A percentile compares a stretch with the other conserved stretches of the same genome.
These are phyloP conservation scores for Sutorius australiensis DNA, from an alignment of 768 basidiomycete species.

Conservation along the genomic window DNA sequence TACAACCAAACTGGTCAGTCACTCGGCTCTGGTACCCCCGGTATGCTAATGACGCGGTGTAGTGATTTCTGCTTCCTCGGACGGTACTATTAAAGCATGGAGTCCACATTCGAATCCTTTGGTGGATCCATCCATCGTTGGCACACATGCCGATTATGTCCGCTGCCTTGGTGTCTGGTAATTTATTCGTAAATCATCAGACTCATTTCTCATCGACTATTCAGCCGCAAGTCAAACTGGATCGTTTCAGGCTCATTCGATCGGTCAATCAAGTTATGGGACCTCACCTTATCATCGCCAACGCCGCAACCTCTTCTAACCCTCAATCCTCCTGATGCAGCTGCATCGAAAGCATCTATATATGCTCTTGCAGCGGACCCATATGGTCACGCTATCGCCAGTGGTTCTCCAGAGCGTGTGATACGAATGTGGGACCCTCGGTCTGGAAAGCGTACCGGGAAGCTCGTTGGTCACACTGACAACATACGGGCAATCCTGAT, in stretches of 20 bases:
- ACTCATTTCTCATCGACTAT: conserved; percentile 11
- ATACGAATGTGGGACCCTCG: conserved; percentile 93
- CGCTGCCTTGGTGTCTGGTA: conserved; percentile 75
- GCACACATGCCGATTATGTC: conserved; percentile 82
- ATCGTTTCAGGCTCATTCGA: conserved; percentile 94
- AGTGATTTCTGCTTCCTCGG: conserved; percentile 94
- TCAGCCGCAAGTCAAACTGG: conserved; percentile 78
- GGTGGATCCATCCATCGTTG: conserved; percentile 63
- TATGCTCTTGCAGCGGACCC: conserved; percentile 81
- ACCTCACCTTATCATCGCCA: conserved; percentile 49
- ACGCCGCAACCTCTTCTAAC: conserved; percentile 55
- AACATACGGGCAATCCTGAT: conserved; percentile 89
- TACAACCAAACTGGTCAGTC: conserved; percentile 78
- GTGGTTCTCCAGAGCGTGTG: conserved; percentile 89
- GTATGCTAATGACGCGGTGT: conserved; percentile 6
- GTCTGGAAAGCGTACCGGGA: conserved; percentile 71
- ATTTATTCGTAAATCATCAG: conserved; percentile 3
- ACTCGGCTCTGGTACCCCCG: background rate
- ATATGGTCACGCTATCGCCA: conserved; percentile 75
- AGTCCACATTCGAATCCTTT: conserved; percentile 66
- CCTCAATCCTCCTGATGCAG: conserved; percentile 62
- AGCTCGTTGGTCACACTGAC: conserved; percentile 95
- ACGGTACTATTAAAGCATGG: conserved; percentile 94
- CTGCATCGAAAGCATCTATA: conserved; percentile 63
- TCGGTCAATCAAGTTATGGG: conserved; percentile 92